Evolutionary conservation across 192 early-diverging fungal species (phyloP).

Genomic region (Gamsiella multidivaricata): DNA sequence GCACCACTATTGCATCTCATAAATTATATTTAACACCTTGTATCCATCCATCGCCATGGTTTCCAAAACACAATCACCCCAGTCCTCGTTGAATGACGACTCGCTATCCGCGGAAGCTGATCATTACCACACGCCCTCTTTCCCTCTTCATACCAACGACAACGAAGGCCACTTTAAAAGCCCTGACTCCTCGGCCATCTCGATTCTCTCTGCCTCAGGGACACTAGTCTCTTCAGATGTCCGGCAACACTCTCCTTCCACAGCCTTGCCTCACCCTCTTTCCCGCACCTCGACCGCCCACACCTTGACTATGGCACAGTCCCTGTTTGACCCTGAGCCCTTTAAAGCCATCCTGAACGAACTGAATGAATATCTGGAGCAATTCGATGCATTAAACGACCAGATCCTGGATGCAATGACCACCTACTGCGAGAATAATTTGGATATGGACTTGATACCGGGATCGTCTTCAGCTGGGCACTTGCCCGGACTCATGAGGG

Average conservation of each 20-base stretch:
- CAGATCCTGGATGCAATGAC: slow-evolving; percentile 35
- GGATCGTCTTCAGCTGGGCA: too few species aligned
- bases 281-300: slow-evolving; percentile 1
- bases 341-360: slow-evolving; percentile 22
- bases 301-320: background rate
- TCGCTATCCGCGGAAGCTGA: too few species aligned
- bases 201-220: slow-evolving; percentile 36
- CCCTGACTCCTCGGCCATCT: slow-evolving; percentile 12
- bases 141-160: too few species aligned
- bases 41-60: too few species aligned
- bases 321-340: slow-evolving; percentile 11
- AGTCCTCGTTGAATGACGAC: too few species aligned
- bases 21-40: too few species aligned
- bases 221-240: slow-evolving; percentile 17
- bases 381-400: slow-evolving; percentile 28
- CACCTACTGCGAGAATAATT: background rate
- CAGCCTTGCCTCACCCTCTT: background rate
- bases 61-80: too few species aligned
- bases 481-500: too few species aligned
- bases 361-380: slow-evolving; percentile 16
- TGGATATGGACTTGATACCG: background rate
- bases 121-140: too few species aligned
- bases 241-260: slow-evolving; percentile 3
- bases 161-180: background rate
- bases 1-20: too few species aligned